Percentiles rank a stretch among this genome's conserved stretches.
Conservation (phyloP, 2,329 filamentous ascomycete genomes). For the Fusarium napiforme region DNA sequence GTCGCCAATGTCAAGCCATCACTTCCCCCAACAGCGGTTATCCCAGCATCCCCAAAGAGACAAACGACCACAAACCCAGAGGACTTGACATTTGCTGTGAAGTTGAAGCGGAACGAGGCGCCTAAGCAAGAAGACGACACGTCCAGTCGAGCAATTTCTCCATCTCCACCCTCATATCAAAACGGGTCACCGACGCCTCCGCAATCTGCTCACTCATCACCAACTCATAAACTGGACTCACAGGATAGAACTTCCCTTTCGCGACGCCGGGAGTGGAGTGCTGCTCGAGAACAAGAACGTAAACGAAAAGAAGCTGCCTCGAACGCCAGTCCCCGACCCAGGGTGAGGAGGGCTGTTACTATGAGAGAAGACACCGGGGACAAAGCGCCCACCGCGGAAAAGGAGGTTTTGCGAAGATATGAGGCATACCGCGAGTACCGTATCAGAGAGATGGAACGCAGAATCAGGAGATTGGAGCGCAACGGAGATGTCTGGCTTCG, state of each 20-base stretch:
- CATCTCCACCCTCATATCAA: slow-evolving; percentile 17
- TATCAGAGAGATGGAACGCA: slow-evolving; percentile 59
- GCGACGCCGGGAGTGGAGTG: slow-evolving; percentile 51
- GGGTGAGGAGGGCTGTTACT: slow-evolving; percentile 34
- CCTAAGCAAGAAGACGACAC: not conserved
- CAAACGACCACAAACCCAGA: not conserved
- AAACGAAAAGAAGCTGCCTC: slow-evolving; percentile 35
- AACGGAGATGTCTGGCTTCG: slow-evolving; percentile 59
- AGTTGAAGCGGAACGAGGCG: slow-evolving; percentile 3
- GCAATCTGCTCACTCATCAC: slow-evolving; percentile 45
- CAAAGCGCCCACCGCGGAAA: slow-evolving; percentile 42
- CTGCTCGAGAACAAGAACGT: slow-evolving; percentile 44
- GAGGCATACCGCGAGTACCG: slow-evolving; percentile 56
- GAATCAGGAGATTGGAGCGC: slow-evolving; percentile 58
- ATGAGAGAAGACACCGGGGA: slow-evolving; percentile 43
- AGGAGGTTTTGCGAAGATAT: slow-evolving; percentile 53
- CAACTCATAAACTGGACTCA: slow-evolving; percentile 36
- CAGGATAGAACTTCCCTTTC: slow-evolving; percentile 48
- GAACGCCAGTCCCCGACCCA: slow-evolving; percentile 33
- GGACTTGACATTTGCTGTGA: slow-evolving; percentile 3
- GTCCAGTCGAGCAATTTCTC: slow-evolving; percentile 13
- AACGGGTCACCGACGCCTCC: slow-evolving; percentile 47
- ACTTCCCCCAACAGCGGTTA: slow-evolving; percentile 15
- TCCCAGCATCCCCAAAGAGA: not conserved
- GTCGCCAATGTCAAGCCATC: slow-evolving; percentile 52